These are phyloP conservation scores for Leptosphaerulina australis DNA, from an alignment of 2,329 filamentous ascomycete genomes.

Conservation along the genomic window DNA sequence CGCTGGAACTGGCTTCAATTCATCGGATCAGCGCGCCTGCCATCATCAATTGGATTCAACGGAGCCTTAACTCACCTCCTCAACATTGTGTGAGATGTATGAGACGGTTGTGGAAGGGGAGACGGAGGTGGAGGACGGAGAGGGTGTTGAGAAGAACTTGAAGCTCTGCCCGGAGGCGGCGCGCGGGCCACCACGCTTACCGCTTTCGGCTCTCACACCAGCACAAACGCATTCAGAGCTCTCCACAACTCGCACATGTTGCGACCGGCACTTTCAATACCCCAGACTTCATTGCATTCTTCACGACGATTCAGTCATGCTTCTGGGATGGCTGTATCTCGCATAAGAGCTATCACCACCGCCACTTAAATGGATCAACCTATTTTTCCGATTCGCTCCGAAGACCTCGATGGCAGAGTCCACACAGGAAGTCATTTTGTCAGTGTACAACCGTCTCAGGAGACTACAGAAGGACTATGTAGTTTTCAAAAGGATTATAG, in stretches of 20 bases:
- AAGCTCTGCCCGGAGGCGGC: conserved; percentile 10
- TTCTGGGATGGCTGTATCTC: not conserved
- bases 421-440: not conserved
- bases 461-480: no score
- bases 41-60: conserved; percentile 48
- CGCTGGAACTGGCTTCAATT: conserved; percentile 46
- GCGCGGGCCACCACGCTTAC: conserved; percentile 13
- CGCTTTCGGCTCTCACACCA: conserved; percentile 11
- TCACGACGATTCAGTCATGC: not conserved
- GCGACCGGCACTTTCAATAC: not conserved
- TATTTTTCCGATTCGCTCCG: conserved; percentile 10
- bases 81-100: conserved; percentile 62
- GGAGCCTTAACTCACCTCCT: conserved; percentile 59
- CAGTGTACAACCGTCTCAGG: no score
- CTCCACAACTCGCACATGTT: conserved; percentile 10
- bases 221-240: conserved; percentile 12
- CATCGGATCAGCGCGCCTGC: conserved; percentile 48
- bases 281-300: not conserved
- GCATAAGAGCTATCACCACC: not conserved
- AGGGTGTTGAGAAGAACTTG: conserved; percentile 21
- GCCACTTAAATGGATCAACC: not conserved
- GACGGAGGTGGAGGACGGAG: conserved; percentile 33
- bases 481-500: not conserved
- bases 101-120: conserved; percentile 41
- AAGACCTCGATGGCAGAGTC: not conserved